Base-by-base conservation (phyloP, 225 moss, liverwort and hornwort species). In the Sphagnum tenellum region DNA sequence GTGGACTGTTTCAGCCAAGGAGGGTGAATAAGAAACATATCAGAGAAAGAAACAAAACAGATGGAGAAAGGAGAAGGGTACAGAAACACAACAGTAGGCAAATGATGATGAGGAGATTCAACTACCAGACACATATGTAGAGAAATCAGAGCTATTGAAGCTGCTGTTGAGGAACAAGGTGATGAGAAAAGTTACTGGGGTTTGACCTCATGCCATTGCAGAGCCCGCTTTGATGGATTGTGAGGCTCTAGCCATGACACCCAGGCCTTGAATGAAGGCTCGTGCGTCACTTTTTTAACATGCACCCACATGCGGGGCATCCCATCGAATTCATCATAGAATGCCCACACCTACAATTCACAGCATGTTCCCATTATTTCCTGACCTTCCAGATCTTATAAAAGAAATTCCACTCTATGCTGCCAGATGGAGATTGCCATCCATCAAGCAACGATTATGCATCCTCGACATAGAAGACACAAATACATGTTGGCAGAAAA, bases 301-400 rank as follows among this genome's bases (percentile, higher is more conserved):
- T 46, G 61, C 49, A 74, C 81, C 56, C 66, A 81, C 51, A 63
- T 11, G 62, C 74, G 81, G 29, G 81, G 81, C 67, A 81, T 74
- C 46, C 72, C 71, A 55, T 81, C 81, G 12, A 66, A 60, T 45
- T 81, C 74, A 57, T 74, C 71, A 64, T 74, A 81, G 4, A 81
- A 60, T 56, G 81, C 81, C 77, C 81, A 81, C 55, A 77, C 57
- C 77, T 81, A 58, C 66, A 29, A 29, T 29, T 29, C 29, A 29
- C 29, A 29, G 29, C 29, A 29, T 29, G 29, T 29, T 29, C 29
- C 29, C 29, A 29, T 29, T 29, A 29, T 29, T 29, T 29, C 29
- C 29, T 1, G 29, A 29, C 29, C 29, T 29, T 29, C 29, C 29
- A 1, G 29, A 29, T 29, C 29, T 29, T 29, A 29, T 29, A 29